A percentile compares a stretch with the other conserved stretches of the same genome.
Evolutionary conservation across 2,329 filamentous ascomycete genomes (phyloP).

Genomic region (Thelonectria rubi): DNA sequence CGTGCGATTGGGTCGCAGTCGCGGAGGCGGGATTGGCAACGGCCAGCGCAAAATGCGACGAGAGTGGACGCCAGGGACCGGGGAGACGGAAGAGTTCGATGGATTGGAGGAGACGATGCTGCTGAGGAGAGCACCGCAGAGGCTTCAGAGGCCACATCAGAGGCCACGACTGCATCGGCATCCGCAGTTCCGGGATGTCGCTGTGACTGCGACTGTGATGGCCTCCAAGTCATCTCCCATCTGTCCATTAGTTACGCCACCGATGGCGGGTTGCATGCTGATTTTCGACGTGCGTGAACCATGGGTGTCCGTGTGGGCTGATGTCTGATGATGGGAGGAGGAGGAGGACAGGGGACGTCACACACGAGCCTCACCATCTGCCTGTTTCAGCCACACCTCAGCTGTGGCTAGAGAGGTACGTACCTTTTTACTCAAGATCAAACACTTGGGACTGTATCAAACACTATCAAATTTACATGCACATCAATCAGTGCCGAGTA

Average conservation of each 20-base stretch:
- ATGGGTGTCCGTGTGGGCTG: background rate
- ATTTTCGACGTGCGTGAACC: conserved; percentile 1
- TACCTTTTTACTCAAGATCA: too few species aligned
- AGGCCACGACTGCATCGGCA: conserved; percentile 10
- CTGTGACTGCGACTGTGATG: too few species aligned
- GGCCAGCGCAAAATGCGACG: conserved; percentile 35
- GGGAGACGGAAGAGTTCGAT: conserved; percentile 34
- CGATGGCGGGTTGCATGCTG: background rate
- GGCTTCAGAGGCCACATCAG: background rate
- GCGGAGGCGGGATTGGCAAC: conserved; percentile 39
- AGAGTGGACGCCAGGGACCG: conserved; percentile 23
- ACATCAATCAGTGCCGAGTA: too few species aligned
- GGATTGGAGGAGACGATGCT: conserved; percentile 27
- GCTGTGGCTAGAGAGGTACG: too few species aligned
- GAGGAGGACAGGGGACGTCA: background rate
- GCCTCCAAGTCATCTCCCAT: background rate
- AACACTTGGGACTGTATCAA: too few species aligned
- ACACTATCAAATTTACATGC: too few species aligned
- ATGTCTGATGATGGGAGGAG: conserved; percentile 5
- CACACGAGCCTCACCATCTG: too few species aligned
- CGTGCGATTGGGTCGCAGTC: conserved; percentile 43
- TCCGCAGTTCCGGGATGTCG: conserved; percentile 8
- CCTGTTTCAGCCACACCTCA: too few species aligned
- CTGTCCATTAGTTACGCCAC: conserved; percentile 9
- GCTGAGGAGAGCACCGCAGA: background rate